Percentiles rank a stretch among this genome's conserved stretches.
Evolutionary conservation across 305 asterid genomes (phyloP).

Genomic region (Fraxinus greggii): DNA sequence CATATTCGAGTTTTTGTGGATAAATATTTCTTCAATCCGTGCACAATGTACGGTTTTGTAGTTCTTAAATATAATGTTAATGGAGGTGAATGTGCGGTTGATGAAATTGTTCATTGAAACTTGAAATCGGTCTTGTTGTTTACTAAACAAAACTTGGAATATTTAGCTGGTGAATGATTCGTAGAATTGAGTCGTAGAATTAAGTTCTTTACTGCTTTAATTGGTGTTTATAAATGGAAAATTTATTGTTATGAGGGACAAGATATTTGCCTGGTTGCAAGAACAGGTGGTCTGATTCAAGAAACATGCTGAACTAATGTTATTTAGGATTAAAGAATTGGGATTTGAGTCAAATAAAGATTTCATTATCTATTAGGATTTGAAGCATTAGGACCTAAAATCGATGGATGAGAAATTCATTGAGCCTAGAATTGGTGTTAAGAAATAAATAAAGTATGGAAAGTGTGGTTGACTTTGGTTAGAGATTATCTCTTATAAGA

Average conservation of each 20-base stretch:
- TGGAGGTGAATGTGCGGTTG: not conserved
- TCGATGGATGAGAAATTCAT: not conserved
- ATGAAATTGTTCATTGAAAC: not conserved
- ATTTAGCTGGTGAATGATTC: not conserved
- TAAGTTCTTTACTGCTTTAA: not conserved
- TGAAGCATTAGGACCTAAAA: not conserved
- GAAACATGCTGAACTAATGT: not conserved
- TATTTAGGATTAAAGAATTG: not conserved
- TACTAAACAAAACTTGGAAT: not conserved
- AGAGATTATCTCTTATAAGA: not conserved
- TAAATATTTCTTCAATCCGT: not conserved
- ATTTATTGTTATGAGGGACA: not conserved
- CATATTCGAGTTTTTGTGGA: not conserved
- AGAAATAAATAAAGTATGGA: not conserved
- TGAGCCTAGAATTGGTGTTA: not conserved
- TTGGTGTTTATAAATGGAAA: not conserved
- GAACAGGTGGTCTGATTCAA: not conserved
- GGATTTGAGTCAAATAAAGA: not conserved
- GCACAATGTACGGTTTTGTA: not conserved
- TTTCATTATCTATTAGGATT: not conserved
- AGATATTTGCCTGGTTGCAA: not conserved
- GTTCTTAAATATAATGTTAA: not conserved
- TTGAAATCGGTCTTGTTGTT: not conserved
- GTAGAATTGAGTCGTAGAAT: not conserved
- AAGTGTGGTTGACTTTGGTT: not conserved